A percentile compares a stretch with the other conserved stretches of the same genome.
phyloP scores from a whole-genome alignment of 2,329 filamentous ascomycete species.

The Cylindrodendrum hubeiense region DNA sequence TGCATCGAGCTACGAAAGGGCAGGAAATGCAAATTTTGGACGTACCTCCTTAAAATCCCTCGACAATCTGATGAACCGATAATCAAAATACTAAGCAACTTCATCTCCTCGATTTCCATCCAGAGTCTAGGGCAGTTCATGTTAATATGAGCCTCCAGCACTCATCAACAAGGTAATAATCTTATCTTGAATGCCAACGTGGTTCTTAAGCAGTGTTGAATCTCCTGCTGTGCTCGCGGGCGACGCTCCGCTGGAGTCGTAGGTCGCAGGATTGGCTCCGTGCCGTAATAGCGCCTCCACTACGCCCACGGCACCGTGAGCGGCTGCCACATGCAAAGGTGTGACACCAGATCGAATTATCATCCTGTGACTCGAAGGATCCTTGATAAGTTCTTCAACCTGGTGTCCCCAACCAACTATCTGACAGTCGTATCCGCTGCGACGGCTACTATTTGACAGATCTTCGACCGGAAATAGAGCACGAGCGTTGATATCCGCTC shows the following conservation, averaged over 20 bases:
- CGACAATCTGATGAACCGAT: no score
- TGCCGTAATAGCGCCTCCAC: constrained; percentile 7
- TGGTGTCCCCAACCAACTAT: neutral
- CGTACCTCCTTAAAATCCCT: no score
- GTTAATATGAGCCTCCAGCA: neutral
- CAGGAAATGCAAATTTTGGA: no score
- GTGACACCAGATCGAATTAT: neutral
- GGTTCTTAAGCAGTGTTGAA: neutral
- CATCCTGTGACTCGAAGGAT: neutral
- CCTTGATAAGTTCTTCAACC: neutral
- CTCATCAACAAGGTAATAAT: neutral
- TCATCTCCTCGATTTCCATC: no score
- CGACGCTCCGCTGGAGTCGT: neutral
- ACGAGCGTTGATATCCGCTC: neutral
- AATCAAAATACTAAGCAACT: no score
- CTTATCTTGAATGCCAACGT: neutral
- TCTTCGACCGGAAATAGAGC: neutral
- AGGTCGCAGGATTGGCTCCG: constrained; percentile 8
- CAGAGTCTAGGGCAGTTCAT: neutral
- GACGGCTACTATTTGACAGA: neutral
- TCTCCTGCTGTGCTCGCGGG: neutral
- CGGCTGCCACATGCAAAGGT: constrained; percentile 20
- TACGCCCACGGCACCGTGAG: constrained; percentile 10
- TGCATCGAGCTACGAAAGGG: no score
- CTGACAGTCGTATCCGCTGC: no score